These are phyloP conservation scores for Lentinula raphanica DNA, from an alignment of 768 basidiomycete genomes.

Conservation along the genomic window DNA sequence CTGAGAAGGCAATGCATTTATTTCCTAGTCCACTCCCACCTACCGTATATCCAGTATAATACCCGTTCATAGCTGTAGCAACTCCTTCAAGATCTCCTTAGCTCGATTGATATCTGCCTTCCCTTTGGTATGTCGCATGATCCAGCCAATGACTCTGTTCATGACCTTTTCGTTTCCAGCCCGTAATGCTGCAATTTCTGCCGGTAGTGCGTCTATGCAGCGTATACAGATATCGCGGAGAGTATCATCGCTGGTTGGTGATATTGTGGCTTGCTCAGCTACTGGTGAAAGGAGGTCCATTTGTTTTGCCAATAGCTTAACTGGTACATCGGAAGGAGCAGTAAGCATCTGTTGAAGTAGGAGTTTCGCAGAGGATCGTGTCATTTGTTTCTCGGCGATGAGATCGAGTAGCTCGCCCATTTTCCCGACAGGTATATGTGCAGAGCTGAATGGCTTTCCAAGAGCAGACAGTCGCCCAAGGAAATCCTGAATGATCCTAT, in stretches of 20 bases:
- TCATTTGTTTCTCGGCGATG: slow-evolving; percentile 60
- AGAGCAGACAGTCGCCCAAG: slow-evolving; percentile 67
- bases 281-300: slow-evolving; percentile 42
- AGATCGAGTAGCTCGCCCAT: slow-evolving; percentile 77
- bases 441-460: slow-evolving; percentile 47
- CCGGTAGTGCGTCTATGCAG: slow-evolving; percentile 63
- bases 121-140: slow-evolving; percentile 80
- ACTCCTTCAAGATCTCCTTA: slow-evolving; percentile 41
- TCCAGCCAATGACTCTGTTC: slow-evolving; percentile 76
- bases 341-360: slow-evolving; percentile 70
- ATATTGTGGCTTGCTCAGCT: slow-evolving; percentile 10
- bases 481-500: slow-evolving; percentile 85
- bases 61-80: background rate
- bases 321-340: slow-evolving; percentile 29
- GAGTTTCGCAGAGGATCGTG: slow-evolving; percentile 79
- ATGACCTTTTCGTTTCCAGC: slow-evolving; percentile 72
- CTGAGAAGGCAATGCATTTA: background rate
- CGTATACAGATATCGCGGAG: slow-evolving; percentile 52
- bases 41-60: background rate
- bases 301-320: slow-evolving; percentile 40
- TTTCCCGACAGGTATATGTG: slow-evolving; percentile 53
- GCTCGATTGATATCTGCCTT: slow-evolving; percentile 68
- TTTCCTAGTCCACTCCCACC: background rate
- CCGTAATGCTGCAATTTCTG: slow-evolving; percentile 59
- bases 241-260: slow-evolving; percentile 22